phyloP scores from a whole-genome alignment of 2,329 filamentous ascomycete genomes.

The Davidsoniella virescens region DNA sequence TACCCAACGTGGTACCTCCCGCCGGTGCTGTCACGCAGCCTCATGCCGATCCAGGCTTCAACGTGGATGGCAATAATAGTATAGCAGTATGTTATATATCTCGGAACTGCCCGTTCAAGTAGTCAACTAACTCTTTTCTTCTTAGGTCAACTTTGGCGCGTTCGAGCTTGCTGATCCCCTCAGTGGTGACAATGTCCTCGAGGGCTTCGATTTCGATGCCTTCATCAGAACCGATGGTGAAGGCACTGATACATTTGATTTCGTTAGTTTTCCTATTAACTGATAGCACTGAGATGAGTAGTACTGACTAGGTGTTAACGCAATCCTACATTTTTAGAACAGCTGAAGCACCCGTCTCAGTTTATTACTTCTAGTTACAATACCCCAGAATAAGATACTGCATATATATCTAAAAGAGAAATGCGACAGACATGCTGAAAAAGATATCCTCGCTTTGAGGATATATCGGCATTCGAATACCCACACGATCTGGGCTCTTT shows the following conservation, averaged over 20 bases:
- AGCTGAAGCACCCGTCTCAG: not conserved
- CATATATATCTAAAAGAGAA: no score
- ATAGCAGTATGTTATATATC: not conserved
- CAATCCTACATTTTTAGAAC: constrained; percentile 1
- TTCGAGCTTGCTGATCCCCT: constrained; percentile 42
- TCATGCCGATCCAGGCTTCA: constrained; percentile 27
- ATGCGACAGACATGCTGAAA: no score
- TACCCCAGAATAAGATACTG: no score
- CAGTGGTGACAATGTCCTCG: constrained; percentile 39
- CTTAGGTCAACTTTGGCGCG: constrained; percentile 28
- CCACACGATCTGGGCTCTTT: not conserved
- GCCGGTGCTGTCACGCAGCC: constrained; percentile 29
- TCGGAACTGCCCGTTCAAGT: constrained; percentile 24
- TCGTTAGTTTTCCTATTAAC: constrained; percentile 35
- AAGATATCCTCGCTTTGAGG: not conserved
- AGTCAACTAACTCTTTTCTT: not conserved
- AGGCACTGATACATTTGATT: constrained; percentile 37
- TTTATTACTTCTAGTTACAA: constrained; percentile 1
- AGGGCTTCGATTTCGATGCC: constrained; percentile 52
- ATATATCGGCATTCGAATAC: not conserved
- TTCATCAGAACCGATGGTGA: constrained; percentile 43
- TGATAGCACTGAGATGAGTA: constrained; percentile 38
- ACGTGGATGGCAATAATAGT: constrained; percentile 1
- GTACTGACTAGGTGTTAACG: constrained; percentile 30
- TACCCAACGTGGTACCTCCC: constrained; percentile 22